Base-by-base conservation (phyloP, 306 rosid species). In the Delonix regia region DNA sequence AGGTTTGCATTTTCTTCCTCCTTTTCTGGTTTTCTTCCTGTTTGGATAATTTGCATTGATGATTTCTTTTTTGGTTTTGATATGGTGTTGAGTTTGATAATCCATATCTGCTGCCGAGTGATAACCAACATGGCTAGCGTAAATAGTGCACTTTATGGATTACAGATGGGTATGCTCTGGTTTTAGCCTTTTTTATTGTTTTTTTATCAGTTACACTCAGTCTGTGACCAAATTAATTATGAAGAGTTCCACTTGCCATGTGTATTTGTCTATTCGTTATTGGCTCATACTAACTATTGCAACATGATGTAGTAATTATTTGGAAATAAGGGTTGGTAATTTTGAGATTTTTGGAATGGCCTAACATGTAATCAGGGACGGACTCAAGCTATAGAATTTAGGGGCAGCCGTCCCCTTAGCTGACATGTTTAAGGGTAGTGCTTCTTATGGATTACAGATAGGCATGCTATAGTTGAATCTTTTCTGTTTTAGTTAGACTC, bases 1-100 rank as follows among this genome's bases (percentile, higher is more conserved):
- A 92, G 97, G 98, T 92, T 84, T 30, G 85, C 76, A 64, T 22
- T 30, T 41, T 11, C 8, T 13, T 53, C 49, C 16, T 16, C 22
- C 60, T 21, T 53, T 53, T 25, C 34, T 0, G 5, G 51, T 42
- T 25, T 10, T 30, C 19, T 33, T 16, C 19, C 5, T n/a, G 36
- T 44, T 19, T 66, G 70, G 27, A 21, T 53, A 14, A 15, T 55
- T 72, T 36, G 9, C 18, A 11, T 25, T 13, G 34, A 12, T 57
- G 41, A 45, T 69, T 27, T 8, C 25, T 25, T 0, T 16, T 45
- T 69, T 27, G 8, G 25, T 25, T 0, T 16, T 45, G 51, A 11
- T 41, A 42, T 49, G 62, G 75, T 59, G 24, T 55, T 73, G 65
- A 73, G 27, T 55, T 73, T 56, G 53, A 39, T 11, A 14, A 21